These are phyloP conservation scores for Pleurotus sapidus DNA, from an alignment of 768 basidiomycete species.

Conservation along the genomic window DNA sequence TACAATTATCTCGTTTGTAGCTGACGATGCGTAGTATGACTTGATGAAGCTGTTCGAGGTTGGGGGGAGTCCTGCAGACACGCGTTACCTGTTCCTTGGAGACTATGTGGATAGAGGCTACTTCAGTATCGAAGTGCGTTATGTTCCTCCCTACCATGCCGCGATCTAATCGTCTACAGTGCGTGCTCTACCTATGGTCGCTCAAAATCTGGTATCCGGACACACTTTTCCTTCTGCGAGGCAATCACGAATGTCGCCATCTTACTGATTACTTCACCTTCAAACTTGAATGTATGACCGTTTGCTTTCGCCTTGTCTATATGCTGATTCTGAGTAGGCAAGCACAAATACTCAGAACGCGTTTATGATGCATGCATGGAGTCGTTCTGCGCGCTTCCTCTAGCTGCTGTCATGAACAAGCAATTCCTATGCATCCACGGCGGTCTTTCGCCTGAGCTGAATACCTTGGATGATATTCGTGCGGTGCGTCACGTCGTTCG, in stretches of 20 bases:
- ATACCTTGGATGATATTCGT: conserved; percentile 93
- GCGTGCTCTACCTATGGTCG: conserved; percentile 96
- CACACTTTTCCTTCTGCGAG: conserved; percentile 92
- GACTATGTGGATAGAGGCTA: conserved; percentile 95
- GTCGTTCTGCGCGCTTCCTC: conserved; percentile 90
- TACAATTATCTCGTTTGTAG: conserved; percentile 8
- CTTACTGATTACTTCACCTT: conserved; percentile 99
- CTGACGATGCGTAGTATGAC: conserved; percentile 59
- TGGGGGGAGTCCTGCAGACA: conserved; percentile 91
- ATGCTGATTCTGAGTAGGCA: conserved; percentile 50
- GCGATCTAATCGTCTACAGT: conserved; percentile 46
- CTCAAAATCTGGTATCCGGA: conserved; percentile 99
- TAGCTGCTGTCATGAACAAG: conserved; percentile 99
- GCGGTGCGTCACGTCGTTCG: conserved; percentile 45
- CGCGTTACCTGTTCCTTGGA: conserved; percentile 88
- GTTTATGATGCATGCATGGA: conserved; percentile 99
- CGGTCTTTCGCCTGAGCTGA: conserved; percentile 91
- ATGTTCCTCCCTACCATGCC: not conserved
- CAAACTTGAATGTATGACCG: conserved; percentile 90
- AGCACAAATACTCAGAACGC: conserved; percentile 97
- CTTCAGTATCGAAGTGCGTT: conserved; percentile 83
- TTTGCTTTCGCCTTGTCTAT: not conserved
- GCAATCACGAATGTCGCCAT: conserved; percentile 99
- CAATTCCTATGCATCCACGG: conserved; percentile 99
- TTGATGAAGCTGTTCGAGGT: conserved; percentile 96